Evolutionary conservation across 2,329 filamentous ascomycete species (phyloP).

Genomic region (Paramyrothecium sp.): DNA sequence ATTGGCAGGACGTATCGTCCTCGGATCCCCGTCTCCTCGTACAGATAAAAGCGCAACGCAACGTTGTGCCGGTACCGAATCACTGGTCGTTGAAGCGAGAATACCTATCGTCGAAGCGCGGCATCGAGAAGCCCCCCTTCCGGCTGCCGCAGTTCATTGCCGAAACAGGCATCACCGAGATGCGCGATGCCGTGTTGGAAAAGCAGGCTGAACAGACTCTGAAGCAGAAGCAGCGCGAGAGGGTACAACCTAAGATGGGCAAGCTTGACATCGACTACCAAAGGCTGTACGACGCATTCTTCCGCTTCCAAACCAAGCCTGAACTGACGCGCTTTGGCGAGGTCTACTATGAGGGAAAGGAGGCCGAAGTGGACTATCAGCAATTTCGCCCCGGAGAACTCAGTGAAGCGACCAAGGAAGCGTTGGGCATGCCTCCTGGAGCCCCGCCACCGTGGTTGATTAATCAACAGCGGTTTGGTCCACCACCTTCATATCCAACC

Average conservation of each 20-base stretch:
- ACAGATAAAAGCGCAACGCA: slow-evolving; percentile 91
- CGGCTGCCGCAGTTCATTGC: slow-evolving; percentile 93
- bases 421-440: slow-evolving; percentile 87
- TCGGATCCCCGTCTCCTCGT: slow-evolving; percentile 86
- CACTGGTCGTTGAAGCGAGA: slow-evolving; percentile 98
- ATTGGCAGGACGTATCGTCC: slow-evolving; percentile 95
- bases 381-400: slow-evolving; percentile 89
- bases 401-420: slow-evolving; percentile 85
- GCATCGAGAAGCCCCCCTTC: slow-evolving; percentile 94
- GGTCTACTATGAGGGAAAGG: slow-evolving; percentile 99
- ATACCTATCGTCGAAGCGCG: slow-evolving; percentile 93
- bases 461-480: slow-evolving; percentile 91
- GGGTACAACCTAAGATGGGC: slow-evolving; percentile 93
- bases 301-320: slow-evolving; percentile 95
- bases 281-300: slow-evolving; percentile 97
- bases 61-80: slow-evolving; percentile 88
- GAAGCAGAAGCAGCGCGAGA: slow-evolving; percentile 93
- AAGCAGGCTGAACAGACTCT: slow-evolving; percentile 90
- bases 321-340: slow-evolving; percentile 92
- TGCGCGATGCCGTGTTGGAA: slow-evolving; percentile 94
- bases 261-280: slow-evolving; percentile 98
- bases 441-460: slow-evolving; percentile 96
- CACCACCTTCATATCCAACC: slow-evolving; percentile 92
- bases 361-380: slow-evolving; percentile 91
- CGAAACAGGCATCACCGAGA: slow-evolving; percentile 95